Evolutionary conservation across 2,329 filamentous ascomycete species (phyloP).

Genomic region (Diaporthe eres): DNA sequence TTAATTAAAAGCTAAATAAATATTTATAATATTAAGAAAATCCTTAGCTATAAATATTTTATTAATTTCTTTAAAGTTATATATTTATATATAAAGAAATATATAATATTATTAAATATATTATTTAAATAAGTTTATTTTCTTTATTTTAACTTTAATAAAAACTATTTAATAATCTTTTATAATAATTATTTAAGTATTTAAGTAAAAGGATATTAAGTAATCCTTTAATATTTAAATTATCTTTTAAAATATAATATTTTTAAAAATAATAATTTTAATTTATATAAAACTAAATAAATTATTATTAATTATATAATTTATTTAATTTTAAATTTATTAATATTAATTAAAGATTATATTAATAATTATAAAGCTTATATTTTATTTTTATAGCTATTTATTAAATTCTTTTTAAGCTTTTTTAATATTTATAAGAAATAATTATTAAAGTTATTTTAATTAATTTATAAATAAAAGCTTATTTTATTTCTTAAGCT

Average conservation of each 20-base stretch:
- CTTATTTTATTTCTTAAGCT: background rate
- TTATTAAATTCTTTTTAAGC: background rate
- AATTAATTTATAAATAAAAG: background rate
- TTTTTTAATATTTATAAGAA: background rate
- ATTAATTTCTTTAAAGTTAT: background rate
- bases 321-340: background rate
- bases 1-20: background rate
- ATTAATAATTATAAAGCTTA: background rate
- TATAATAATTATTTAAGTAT: background rate
- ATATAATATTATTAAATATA: background rate
- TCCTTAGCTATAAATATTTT: background rate
- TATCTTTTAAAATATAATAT: background rate
- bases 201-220: background rate
- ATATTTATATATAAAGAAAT: background rate
- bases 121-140: background rate
- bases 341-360: background rate
- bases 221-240: background rate
- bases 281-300: background rate
- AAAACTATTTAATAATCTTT: background rate
- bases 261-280: background rate
- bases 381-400: background rate
- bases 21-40: background rate
- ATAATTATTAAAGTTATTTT: background rate
- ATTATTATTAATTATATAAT: background rate
- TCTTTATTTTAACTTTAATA: background rate